phyloP scores from a whole-genome alignment of 1,284 basidiomycete species.

The Cryptococcus sp. region DNA sequence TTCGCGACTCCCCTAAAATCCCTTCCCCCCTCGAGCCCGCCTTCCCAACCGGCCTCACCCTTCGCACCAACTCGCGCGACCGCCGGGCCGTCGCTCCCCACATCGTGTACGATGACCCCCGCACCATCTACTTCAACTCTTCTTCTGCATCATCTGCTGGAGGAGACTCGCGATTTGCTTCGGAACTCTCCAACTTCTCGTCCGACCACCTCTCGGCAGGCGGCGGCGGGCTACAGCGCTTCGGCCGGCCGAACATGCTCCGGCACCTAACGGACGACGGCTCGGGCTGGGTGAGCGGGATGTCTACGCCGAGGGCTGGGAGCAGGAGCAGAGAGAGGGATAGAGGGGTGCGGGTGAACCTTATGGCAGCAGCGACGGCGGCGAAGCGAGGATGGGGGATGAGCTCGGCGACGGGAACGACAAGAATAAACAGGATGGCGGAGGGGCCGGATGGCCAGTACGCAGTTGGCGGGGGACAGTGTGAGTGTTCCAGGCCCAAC shows the following conservation, averaged over 20 bases:
- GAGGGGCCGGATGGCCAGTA: constrained; percentile 40
- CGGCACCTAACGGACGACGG: constrained; percentile 28
- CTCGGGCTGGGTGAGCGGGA: constrained; percentile 7
- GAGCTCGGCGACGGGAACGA: constrained; percentile 17
- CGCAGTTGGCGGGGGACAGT: constrained; percentile 47
- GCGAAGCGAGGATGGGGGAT: constrained; percentile 20
- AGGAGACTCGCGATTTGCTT: background rate
- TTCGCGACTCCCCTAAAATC: constrained; percentile 10
- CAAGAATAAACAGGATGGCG: constrained; percentile 43
- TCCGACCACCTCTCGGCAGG: no score
- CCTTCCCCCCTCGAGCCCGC: constrained; percentile 18
- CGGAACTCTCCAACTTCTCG: no score
- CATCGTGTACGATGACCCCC: constrained; percentile 42
- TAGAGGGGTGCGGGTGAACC: constrained; percentile 30
- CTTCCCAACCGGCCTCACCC: constrained; percentile 2
- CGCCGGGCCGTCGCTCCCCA: constrained; percentile 2
- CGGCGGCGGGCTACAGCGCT: no score
- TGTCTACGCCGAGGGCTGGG: constrained; percentile 10
- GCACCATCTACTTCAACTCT: constrained; percentile 21
- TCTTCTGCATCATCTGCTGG: constrained; percentile 4
- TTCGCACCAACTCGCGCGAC: constrained; percentile 1
- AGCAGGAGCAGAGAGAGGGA: constrained; percentile 17
- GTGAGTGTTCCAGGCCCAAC: no score
- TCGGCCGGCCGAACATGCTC: constrained; percentile 13
- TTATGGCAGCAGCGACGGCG: constrained; percentile 18